Evolutionary conservation across 805 yeast species (phyloP).

Genomic region (Priceomyces castillae): DNA sequence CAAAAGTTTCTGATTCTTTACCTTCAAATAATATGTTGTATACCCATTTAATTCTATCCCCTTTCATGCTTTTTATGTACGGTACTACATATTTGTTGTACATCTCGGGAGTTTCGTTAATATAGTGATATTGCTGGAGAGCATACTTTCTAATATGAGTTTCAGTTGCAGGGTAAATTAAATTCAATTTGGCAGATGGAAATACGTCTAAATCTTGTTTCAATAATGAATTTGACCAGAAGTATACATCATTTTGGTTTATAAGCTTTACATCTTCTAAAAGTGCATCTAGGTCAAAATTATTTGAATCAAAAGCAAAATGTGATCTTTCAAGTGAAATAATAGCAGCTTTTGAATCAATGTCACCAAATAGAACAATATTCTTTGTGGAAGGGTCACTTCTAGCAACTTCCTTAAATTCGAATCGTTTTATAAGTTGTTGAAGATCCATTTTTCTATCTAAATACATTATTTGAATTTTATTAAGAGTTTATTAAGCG

Average conservation of each 20-base stretch:
- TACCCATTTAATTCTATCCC: slow-evolving; percentile 86
- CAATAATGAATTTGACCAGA: slow-evolving; percentile 68
- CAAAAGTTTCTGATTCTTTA: slow-evolving; percentile 80
- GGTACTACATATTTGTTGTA: slow-evolving; percentile 65
- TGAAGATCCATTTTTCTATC: background rate
- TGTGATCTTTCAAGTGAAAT: slow-evolving; percentile 71
- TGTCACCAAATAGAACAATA: slow-evolving; percentile 65
- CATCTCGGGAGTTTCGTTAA: slow-evolving; percentile 78
- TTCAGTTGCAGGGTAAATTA: slow-evolving; percentile 87
- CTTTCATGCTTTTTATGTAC: slow-evolving; percentile 71
- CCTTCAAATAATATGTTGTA: slow-evolving; percentile 76
- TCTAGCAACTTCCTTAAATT: slow-evolving; percentile 45
- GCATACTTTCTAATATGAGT: slow-evolving; percentile 77
- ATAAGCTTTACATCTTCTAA: slow-evolving; percentile 31
- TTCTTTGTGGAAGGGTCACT: slow-evolving; percentile 67
- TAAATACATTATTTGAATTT: too few relatives aligned
- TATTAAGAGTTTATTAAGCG: background rate
- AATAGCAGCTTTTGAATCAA: slow-evolving; percentile 62
- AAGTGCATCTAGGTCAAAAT: slow-evolving; percentile 11
- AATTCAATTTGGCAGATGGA: slow-evolving; percentile 68
- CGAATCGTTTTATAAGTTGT: slow-evolving; percentile 41
- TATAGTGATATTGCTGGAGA: slow-evolving; percentile 56
- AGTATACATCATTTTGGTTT: slow-evolving; percentile 78
- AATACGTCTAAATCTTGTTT: slow-evolving; percentile 41
- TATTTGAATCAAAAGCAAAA: slow-evolving; percentile 37